A percentile compares a stretch with the other conserved stretches of the same genome.
These are phyloP conservation scores for Aspergillus haitiensis DNA, from an alignment of 495 filamentous ascomycete genomes.

Conservation along the genomic window DNA sequence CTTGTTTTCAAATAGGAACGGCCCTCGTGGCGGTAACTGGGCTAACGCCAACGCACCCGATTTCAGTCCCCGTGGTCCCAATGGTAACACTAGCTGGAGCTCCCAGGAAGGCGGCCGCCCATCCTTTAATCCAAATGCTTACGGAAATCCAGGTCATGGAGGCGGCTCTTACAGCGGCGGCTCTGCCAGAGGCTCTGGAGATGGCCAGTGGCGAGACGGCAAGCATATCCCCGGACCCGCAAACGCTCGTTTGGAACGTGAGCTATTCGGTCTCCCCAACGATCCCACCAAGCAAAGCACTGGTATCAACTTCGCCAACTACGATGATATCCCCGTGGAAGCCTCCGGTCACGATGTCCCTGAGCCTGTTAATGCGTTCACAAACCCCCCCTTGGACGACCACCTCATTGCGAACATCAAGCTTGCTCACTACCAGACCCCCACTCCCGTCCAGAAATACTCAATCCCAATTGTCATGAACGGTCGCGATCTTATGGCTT, in stretches of 20 bases:
- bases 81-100: constrained; percentile 48
- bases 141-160: constrained; percentile 61
- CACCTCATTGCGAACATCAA: constrained; percentile 90
- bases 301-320: constrained; percentile 99
- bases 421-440: constrained; percentile 87
- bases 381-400: constrained; percentile 89
- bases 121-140: constrained; percentile 65
- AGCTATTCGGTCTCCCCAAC: constrained; percentile 91
- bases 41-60: constrained; percentile 64
- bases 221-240: constrained; percentile 89
- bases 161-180: constrained; percentile 45
- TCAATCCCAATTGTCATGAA: constrained; percentile 96
- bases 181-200: constrained; percentile 74
- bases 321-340: constrained; percentile 98
- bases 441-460: constrained; percentile 97
- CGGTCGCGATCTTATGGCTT: constrained; percentile 97
- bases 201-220: constrained; percentile 94
- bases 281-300: constrained; percentile 93
- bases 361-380: constrained; percentile 86
- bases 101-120: constrained; percentile 36
- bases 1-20: constrained; percentile 24
- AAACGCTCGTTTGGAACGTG: constrained; percentile 87
- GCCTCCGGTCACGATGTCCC: constrained; percentile 93
- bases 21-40: constrained; percentile 67
- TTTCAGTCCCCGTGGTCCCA: constrained; percentile 62